Percentiles rank a stretch among this genome's conserved stretches.
Conservation (phyloP, 352 stramenopile species). For the Aphanomyces astaci region DNA sequence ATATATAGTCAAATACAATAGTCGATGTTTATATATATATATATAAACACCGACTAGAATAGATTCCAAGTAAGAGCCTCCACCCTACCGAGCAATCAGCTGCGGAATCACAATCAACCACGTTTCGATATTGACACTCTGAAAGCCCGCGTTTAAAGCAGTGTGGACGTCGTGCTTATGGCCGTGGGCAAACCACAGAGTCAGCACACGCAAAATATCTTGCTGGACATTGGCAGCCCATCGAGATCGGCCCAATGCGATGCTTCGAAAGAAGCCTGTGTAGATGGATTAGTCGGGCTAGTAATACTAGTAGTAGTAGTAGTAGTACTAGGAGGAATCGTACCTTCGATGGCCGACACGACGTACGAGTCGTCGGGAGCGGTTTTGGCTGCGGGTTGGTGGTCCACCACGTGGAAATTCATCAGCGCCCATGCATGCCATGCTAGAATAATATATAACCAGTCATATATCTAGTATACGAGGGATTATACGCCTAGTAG, state of each 20-base stretch:
- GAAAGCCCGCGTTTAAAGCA: slow-evolving; percentile 74
- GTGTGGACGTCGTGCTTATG: slow-evolving; percentile 84
- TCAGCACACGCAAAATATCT: slow-evolving; percentile 97
- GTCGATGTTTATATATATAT: too few relatives aligned
- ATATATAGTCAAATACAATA: too few relatives aligned
- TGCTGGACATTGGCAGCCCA: slow-evolving; percentile 96
- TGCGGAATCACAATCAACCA: slow-evolving; percentile 98
- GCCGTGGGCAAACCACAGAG: slow-evolving; percentile 96
- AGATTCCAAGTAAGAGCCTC: too few relatives aligned
- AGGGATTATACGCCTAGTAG: too few relatives aligned
- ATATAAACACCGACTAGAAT: too few relatives aligned
- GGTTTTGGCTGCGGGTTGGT: slow-evolving; percentile 39
- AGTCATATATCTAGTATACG: too few relatives aligned
- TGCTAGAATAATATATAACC: slow-evolving; percentile 85
- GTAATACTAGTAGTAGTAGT: too few relatives aligned
- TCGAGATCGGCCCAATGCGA: slow-evolving; percentile 91
- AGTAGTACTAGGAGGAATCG: too few relatives aligned
- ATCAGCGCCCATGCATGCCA: slow-evolving; percentile 97
- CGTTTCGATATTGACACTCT: slow-evolving; percentile 91
- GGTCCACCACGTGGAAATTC: slow-evolving; percentile 94
- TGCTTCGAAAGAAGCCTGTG: slow-evolving; percentile 92
- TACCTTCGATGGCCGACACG: slow-evolving; percentile 52
- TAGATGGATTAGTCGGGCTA: slow-evolving; percentile 23
- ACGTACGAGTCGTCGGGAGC: slow-evolving; percentile 45
- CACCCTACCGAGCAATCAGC: slow-evolving; percentile 78